Conservation (phyloP, 192 early-diverging fungal genomes). For the Coemansia biformis region DNA sequence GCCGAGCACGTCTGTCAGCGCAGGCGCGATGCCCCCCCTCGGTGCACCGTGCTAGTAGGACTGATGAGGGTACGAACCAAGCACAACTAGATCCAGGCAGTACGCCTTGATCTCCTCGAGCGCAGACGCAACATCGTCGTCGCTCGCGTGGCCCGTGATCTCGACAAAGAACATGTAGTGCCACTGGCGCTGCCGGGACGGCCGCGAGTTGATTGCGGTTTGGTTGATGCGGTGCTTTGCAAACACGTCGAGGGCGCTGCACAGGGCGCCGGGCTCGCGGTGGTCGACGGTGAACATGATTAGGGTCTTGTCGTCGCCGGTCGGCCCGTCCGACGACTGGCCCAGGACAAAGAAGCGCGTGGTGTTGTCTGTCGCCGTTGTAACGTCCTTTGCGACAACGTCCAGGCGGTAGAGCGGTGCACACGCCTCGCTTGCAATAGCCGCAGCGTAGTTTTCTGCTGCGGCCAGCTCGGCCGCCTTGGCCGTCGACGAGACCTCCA, state of each 20-base stretch:
- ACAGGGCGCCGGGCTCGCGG: constrained; percentile 78
- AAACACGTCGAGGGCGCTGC: constrained; percentile 77
- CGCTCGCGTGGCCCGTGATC: constrained; percentile 72
- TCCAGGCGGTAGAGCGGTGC: constrained; percentile 74
- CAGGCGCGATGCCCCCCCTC: too few species aligned
- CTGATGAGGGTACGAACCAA: constrained; percentile 75
- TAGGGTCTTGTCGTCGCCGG: constrained; percentile 70
- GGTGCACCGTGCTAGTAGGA: constrained; percentile 22
- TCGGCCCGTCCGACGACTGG: constrained; percentile 58
- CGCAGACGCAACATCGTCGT: constrained; percentile 60
- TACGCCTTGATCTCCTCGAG: constrained; percentile 62
- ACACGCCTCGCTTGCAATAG: constrained; percentile 75
- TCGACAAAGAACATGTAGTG: constrained; percentile 96
- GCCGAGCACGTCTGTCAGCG: too few species aligned
- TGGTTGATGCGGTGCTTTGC: constrained; percentile 76
- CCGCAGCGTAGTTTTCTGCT: constrained; percentile 68
- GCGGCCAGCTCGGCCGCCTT: constrained; percentile 84
- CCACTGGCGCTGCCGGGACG: constrained; percentile 73
- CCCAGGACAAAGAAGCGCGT: constrained; percentile 92
- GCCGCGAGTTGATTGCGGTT: constrained; percentile 87
- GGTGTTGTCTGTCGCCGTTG: constrained; percentile 75
- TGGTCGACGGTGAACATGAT: constrained; percentile 91
- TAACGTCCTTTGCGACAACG: constrained; percentile 70
- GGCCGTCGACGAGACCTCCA: constrained; percentile 76
- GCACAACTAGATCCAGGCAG: constrained; percentile 69